A percentile compares a stretch with the other conserved stretches of the same genome.
Evolutionary conservation across 1,284 basidiomycete species (phyloP).

Genomic region (Sparassis latifolia): DNA sequence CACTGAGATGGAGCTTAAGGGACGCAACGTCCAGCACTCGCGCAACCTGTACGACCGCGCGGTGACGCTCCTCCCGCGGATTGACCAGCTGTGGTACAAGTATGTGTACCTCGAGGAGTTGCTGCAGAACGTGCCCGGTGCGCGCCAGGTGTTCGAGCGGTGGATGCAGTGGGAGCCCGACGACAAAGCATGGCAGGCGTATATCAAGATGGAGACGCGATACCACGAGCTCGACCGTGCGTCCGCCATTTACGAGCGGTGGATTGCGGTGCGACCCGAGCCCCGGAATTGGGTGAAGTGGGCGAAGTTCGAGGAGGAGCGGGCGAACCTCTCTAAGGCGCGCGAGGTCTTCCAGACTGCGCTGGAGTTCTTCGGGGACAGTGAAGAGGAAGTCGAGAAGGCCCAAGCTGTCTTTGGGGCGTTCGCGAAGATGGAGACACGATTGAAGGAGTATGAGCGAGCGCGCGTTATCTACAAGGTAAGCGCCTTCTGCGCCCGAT

Average conservation of each 20-base stretch:
- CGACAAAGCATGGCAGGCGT: conserved; percentile 98
- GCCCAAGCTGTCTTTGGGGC: conserved; percentile 94
- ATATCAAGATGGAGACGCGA: conserved; percentile 94
- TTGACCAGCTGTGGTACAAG: conserved; percentile 97
- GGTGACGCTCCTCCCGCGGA: conserved; percentile 90
- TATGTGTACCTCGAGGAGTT: conserved; percentile 98
- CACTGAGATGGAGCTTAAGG: conserved; percentile 98
- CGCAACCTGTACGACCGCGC: conserved; percentile 96
- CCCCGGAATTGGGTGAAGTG: conserved; percentile 96
- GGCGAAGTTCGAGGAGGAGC: conserved; percentile 96
- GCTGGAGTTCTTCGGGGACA: conserved; percentile 95
- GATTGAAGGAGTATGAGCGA: conserved; percentile 93
- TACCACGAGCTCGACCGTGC: conserved; percentile 92
- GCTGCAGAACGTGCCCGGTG: conserved; percentile 91
- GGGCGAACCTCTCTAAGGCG: conserved; percentile 81
- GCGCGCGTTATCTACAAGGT: conserved; percentile 97
- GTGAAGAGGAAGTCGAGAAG: conserved; percentile 95
- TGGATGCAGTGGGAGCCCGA: conserved; percentile 99
- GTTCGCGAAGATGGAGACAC: conserved; percentile 97
- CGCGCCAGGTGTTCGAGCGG: conserved; percentile 95
- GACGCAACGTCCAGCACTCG: conserved; percentile 93
- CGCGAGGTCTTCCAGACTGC: conserved; percentile 96
- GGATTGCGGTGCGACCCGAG: conserved; percentile 90
- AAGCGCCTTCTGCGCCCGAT: conserved; percentile 8
- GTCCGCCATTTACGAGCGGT: conserved; percentile 90